Evolutionary conservation across 148 eudicot genomes (phyloP).

Genomic region (Selenicereus undatus): DNA sequence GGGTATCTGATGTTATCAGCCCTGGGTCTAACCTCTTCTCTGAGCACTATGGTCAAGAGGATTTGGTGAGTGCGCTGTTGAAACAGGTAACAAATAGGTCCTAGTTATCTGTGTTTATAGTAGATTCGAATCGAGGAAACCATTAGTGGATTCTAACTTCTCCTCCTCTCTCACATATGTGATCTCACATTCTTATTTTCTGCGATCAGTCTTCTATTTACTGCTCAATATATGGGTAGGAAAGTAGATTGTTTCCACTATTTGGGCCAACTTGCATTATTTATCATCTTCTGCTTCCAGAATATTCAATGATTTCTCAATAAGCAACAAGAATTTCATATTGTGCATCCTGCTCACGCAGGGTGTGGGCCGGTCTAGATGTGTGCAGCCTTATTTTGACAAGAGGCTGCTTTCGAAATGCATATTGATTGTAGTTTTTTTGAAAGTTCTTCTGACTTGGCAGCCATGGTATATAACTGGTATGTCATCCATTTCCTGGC

Average conservation of each 20-base stretch:
- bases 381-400: too few relatives aligned
- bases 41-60: slow-evolving; percentile 65
- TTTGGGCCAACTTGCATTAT: slow-evolving; percentile 11
- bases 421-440: too few relatives aligned
- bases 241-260: background rate
- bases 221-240: background rate
- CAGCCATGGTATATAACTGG: too few relatives aligned
- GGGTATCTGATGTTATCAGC: slow-evolving; percentile 41
- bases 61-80: slow-evolving; percentile 68
- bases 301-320: background rate
- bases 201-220: background rate
- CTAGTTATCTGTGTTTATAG: slow-evolving; percentile 18
- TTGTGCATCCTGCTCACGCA: too few relatives aligned
- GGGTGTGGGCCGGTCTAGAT: too few relatives aligned
- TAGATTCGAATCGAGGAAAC: slow-evolving; percentile 6
- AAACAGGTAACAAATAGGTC: slow-evolving; percentile 59
- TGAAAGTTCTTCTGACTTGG: too few relatives aligned
- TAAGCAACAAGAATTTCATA: background rate
- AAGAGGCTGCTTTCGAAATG: too few relatives aligned
- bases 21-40: slow-evolving; percentile 37
- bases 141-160: background rate
- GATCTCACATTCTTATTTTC: background rate
- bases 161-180: background rate
- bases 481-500: too few relatives aligned
- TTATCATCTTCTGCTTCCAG: slow-evolving; percentile 7